Evolutionary conservation across 306 rosid genomes (phyloP).

Genomic region (Ochetophila trinervis): DNA sequence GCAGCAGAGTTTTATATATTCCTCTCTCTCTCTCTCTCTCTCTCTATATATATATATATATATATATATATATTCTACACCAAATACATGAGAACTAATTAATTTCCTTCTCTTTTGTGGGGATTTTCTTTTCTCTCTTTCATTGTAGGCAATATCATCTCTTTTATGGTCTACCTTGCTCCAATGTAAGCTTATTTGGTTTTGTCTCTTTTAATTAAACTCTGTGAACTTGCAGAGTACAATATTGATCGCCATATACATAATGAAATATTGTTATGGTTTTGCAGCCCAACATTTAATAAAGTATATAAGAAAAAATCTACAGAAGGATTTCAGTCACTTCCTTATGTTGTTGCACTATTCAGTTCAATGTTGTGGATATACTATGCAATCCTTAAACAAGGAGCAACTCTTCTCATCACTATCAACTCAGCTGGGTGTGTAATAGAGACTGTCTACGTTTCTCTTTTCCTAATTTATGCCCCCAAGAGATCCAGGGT

Average conservation of each 20-base stretch:
- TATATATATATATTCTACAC: no score
- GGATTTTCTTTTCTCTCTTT: neutral
- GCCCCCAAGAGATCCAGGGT: constrained; percentile 72
- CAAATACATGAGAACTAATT: no score
- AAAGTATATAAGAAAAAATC: constrained; percentile 74
- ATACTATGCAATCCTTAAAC: constrained; percentile 73
- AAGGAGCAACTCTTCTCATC: constrained; percentile 61
- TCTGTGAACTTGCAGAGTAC: neutral
- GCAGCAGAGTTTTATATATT: neutral
- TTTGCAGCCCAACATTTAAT: constrained; percentile 79
- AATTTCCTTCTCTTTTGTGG: no score
- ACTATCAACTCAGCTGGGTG: constrained; percentile 84
- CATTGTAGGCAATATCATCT: constrained; percentile 68
- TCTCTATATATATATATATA: no score
- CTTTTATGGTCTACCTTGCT: constrained; percentile 82
- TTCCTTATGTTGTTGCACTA: constrained; percentile 81
- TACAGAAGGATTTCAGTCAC: constrained; percentile 70
- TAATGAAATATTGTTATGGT: neutral
- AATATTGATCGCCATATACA: neutral
- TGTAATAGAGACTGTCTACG: constrained; percentile 59
- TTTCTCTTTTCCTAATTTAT: constrained; percentile 55
- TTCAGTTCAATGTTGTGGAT: constrained; percentile 88
- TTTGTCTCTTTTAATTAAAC: no score
- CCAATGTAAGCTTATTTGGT: constrained; percentile 66
- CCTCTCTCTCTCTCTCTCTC: no score